A percentile compares a stretch with the other conserved stretches of the same genome.
These are phyloP conservation scores for Tylopilus intermedius DNA, from an alignment of 768 basidiomycete species.

Conservation along the genomic window DNA sequence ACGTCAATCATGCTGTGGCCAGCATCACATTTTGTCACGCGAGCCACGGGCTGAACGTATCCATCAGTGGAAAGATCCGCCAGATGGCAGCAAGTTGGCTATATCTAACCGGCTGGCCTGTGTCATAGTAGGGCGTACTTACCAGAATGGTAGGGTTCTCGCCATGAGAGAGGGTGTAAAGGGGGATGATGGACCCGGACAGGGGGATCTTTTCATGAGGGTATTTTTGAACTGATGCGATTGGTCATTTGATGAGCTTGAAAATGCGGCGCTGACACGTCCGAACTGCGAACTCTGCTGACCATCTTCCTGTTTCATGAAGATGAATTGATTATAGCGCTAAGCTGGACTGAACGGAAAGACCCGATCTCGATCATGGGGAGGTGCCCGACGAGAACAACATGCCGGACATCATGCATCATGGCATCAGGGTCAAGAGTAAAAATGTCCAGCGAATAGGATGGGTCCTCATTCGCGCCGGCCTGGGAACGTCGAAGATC, in stretches of 20 bases:
- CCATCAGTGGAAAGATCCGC: constrained; percentile 2
- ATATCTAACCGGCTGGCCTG: background rate
- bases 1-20: constrained; percentile 1
- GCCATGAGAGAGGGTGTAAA: constrained; percentile 2
- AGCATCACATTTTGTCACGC: background rate
- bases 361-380: constrained; percentile 1
- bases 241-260: background rate
- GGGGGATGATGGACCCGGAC: background rate
- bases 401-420: background rate
- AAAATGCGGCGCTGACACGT: constrained; percentile 5
- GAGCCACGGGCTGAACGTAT: background rate
- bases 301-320: constrained; percentile 17
- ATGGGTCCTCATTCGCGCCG: background rate
- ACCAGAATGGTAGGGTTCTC: constrained; percentile 3
- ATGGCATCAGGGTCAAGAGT: background rate
- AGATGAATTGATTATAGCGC: constrained; percentile 17
- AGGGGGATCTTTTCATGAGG: constrained; percentile 2
- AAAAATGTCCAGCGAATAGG: background rate
- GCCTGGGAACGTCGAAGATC: background rate
- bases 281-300: constrained; percentile 11
- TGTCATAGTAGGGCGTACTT: background rate
- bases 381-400: background rate
- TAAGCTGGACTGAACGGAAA: background rate
- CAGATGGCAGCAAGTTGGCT: background rate
- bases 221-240: background rate